Evolutionary conservation across 805 yeast genomes (phyloP), one percentile per base, ranked within the genome.

Genomic region (Cyberlindnera xishuangbannaensis): DNA sequence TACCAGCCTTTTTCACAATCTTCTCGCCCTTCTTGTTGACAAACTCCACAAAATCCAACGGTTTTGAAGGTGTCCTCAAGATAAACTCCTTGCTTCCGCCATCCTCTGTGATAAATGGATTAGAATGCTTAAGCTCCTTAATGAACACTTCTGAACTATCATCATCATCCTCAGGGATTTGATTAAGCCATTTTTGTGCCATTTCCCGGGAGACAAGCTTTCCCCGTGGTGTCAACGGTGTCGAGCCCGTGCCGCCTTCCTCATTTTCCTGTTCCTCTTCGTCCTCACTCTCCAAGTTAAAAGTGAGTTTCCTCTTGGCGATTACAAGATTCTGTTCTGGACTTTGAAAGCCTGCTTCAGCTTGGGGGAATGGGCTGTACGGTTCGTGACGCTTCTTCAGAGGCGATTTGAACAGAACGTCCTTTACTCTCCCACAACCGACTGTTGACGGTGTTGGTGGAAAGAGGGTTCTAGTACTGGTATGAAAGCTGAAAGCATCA

Each of bases 21-120:
- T 48, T 55, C 8, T 57, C 51, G 7, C 67, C 65, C 27, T 45
- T 51, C 39, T 56, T 62, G 37, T 61, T 55, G 4, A 61, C 43
- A 53, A 49, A n/a, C 56, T 53, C 20, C 50, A 46, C 24, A 46
- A 45, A 28, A 35, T 42, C 37, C 44, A 51, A 13, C 47, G 43
- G 37, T 39, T 33, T 36, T 6, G 24, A 11, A 4, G 43, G 43
- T 31, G 33, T 43, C 15, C 30, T 37, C 17, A 43, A 13, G 4
- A 31, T 30, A 25, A 36, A 34, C 30, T 38, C 43, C 27, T 42
- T 40, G 15, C 33, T 22, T 12, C 24, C 31, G 20, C 15, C 16
- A 15, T 18, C 27, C 4, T 25, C 15, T 4, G 47, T 25, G 2
- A 47, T 28, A 30, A 49, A 51, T 19, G 55, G 59, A 33, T 53